Percentiles rank a stretch among this genome's conserved stretches.
These are phyloP conservation scores for Russula virescens DNA, from an alignment of 768 basidiomycete genomes.

Conservation along the genomic window DNA sequence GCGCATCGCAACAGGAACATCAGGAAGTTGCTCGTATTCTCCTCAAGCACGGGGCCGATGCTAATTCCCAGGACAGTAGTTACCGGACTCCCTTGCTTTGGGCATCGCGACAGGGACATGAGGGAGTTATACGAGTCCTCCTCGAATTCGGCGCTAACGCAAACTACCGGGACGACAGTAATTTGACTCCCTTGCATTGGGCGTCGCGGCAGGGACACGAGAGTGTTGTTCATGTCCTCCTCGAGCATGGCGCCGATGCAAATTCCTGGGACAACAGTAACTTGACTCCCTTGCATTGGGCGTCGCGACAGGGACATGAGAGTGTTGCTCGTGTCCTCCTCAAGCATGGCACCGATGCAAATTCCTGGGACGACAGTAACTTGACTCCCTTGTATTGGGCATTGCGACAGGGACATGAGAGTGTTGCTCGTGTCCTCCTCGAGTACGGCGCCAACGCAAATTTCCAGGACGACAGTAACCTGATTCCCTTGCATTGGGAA, in stretches of 20 bases:
- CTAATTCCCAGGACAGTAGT: neutral
- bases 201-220: neutral
- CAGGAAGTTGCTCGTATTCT: neutral
- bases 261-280: neutral
- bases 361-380: too few species aligned
- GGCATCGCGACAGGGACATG: neutral
- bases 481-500: too few species aligned
- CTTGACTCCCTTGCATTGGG: too few species aligned
- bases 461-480: too few species aligned
- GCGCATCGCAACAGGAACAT: neutral
- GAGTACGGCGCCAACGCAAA: too few species aligned
- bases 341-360: too few species aligned
- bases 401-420: too few species aligned
- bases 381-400: too few species aligned
- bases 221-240: neutral
- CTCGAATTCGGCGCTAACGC: neutral
- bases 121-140: neutral
- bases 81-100: neutral
- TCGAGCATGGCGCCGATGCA: neutral
- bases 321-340: too few species aligned
- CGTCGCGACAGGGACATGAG: too few species aligned
- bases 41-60: neutral
- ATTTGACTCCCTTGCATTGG: neutral
- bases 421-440: too few species aligned
- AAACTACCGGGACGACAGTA: neutral